Base-by-base conservation (phyloP, 768 basidiomycete species). In the Cyclocybe cylindracea region DNA sequence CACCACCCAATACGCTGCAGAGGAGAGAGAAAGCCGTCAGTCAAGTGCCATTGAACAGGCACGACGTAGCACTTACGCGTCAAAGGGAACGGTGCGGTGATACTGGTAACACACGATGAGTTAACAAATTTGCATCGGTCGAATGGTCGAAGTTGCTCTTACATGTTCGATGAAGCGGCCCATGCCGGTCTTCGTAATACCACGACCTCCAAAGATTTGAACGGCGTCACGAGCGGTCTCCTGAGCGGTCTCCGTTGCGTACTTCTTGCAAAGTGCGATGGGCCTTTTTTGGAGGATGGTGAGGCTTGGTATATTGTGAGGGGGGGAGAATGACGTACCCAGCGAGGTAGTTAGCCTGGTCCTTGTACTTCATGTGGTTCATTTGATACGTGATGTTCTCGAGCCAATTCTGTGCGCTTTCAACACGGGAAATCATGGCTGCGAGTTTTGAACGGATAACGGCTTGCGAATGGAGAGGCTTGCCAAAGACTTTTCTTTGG, bases 331-430 rank as follows among this genome's bases (percentile, higher is more conserved):
- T 19, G 16, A 59, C 74, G 54, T 60, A 85, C 84, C 90, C 91
- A 43, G 90, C 91, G 18, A 94, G 77, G 53, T 84, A 78, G 38
- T 74, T 66, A 10, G 89, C 82, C 63, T 91, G 89, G 52, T 91
- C 78, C 63, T 84, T 84, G 66, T 92, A 91, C 36, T 76, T 77
- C 92, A 94, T 93, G 50, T 91, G 80, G 58, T 75, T 84, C 90
- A 94, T 93, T 67, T 94, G 92, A 65, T 85, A 87, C 0, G 92
- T 94, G 47, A 95, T 70, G 50, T 81, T 87, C 72, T 95, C 93
- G 13, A 94, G 71, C 91, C 91, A 94, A n/a, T 76, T 79, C 62
- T 94, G 94, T 8, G 82, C 81, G 24, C 85, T 81, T 66, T 95
- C 93, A 31, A 86, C 77, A 35, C 90, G 85, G 5, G 86, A 79